Percentiles rank a stretch among this genome's conserved stretches.
phyloP scores from a whole-genome alignment of 164 flowering plant species.

The Cinnamomum micranthum region DNA sequence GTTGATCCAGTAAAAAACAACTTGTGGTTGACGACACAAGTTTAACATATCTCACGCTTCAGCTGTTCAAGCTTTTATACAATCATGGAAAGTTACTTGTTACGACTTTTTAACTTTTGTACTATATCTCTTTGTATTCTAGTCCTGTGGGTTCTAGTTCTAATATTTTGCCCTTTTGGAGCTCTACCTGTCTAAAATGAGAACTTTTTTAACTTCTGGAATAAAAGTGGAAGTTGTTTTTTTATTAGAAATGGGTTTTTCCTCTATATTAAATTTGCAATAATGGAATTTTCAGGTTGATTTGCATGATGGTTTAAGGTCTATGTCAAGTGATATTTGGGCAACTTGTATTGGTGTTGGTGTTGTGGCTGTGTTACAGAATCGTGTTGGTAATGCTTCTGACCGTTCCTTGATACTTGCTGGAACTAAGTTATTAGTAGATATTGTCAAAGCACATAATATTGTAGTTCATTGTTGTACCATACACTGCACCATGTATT shows the following conservation, averaged over 20 bases:
- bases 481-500: too few relatives aligned
- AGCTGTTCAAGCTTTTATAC: too few relatives aligned
- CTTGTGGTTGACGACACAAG: neutral
- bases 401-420: neutral
- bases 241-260: neutral
- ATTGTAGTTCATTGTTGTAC: too few relatives aligned
- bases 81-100: neutral
- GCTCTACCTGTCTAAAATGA: neutral
- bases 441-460: too few relatives aligned
- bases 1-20: too few relatives aligned
- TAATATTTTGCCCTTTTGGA: neutral
- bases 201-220: neutral
- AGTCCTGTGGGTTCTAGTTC: neutral
- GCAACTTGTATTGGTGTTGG: slow-evolving; percentile 63
- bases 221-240: too few relatives aligned
- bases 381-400: slow-evolving; percentile 64
- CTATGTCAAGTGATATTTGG: slow-evolving; percentile 50
- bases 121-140: neutral
- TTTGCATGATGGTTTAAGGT: slow-evolving; percentile 44
- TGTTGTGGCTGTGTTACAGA: slow-evolving; percentile 63
- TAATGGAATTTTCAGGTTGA: slow-evolving; percentile 34
- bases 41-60: neutral
- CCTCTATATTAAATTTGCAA: slow-evolving; percentile 3
- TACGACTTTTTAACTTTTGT: neutral
- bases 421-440: too few relatives aligned